Conservation (phyloP, 768 basidiomycete genomes). For the Coprinopsis marcescibilis region DNA sequence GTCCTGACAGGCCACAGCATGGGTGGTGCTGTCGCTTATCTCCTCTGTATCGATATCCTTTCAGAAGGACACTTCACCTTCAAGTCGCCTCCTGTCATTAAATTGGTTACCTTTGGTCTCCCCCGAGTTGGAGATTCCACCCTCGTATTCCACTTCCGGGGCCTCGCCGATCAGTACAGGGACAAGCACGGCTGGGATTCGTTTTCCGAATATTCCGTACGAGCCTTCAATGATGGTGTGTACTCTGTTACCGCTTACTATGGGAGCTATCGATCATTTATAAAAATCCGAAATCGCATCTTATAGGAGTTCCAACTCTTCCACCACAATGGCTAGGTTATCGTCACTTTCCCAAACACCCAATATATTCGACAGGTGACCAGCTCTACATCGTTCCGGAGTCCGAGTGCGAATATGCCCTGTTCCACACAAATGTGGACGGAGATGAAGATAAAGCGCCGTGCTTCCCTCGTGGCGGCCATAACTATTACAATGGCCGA, state of each 20-base stretch:
- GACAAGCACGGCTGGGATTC: conserved; percentile 28
- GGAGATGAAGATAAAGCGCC: conserved; percentile 14
- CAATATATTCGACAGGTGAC: conserved; percentile 45
- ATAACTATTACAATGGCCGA: conserved; percentile 57
- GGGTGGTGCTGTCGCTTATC: conserved; percentile 48
- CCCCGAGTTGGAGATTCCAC: conserved; percentile 43
- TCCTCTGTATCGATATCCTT: conserved; percentile 45
- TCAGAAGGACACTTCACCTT: conserved; percentile 15
- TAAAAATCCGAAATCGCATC: background rate
- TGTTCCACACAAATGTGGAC: conserved; percentile 36
- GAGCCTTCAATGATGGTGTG: conserved; percentile 53
- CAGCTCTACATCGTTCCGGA: conserved; percentile 41
- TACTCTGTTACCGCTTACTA: background rate
- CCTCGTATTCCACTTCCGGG: conserved; percentile 37
- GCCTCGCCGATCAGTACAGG: conserved; percentile 28
- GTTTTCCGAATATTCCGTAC: conserved; percentile 44
- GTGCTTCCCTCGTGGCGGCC: conserved; percentile 47
- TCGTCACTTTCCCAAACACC: conserved; percentile 42
- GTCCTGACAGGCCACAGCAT: conserved; percentile 55
- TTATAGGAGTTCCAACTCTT: conserved; percentile 48
- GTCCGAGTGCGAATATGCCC: conserved; percentile 39
- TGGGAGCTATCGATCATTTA: background rate
- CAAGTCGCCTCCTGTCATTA: conserved; percentile 17
- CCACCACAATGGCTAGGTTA: conserved; percentile 49
- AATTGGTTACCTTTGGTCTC: conserved; percentile 44